phyloP scores from a whole-genome alignment of 371 early-diverging fungal genomes.

The Sporodiniella umbellata region DNA sequence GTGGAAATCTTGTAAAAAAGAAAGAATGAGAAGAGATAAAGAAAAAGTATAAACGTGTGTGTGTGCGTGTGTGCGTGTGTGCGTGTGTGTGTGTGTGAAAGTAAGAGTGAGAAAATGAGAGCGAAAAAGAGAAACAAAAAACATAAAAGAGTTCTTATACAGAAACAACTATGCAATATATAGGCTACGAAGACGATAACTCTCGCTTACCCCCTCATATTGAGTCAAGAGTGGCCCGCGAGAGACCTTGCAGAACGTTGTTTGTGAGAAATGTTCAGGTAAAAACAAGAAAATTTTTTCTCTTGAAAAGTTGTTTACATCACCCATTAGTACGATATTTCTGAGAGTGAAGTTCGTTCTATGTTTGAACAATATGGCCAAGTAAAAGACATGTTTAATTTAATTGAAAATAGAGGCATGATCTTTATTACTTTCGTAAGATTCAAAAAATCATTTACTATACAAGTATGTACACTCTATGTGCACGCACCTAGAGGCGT shows the following conservation, averaged over 20 bases:
- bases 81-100: too few species aligned
- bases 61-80: too few species aligned
- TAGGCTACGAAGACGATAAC: constrained; percentile 20
- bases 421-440: constrained; percentile 56
- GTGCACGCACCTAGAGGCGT: too few species aligned
- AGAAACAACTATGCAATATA: not conserved
- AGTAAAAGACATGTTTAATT: constrained; percentile 46
- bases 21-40: too few species aligned
- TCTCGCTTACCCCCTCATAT: constrained; percentile 32
- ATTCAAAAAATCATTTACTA: not conserved
- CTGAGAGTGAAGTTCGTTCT: constrained; percentile 32
- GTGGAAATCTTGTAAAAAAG: too few species aligned
- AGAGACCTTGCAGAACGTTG: constrained; percentile 51
- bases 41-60: too few species aligned
- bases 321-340: constrained; percentile 30
- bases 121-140: not conserved
- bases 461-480: constrained; percentile 1
- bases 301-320: not conserved
- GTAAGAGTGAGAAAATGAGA: not conserved
- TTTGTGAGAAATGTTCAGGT: constrained; percentile 59
- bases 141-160: not conserved
- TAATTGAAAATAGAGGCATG: constrained; percentile 51
- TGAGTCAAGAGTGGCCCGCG: constrained; percentile 44
- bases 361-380: constrained; percentile 49
- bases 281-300: constrained; percentile 6